A percentile compares a stretch with the other conserved stretches of the same genome.
These are phyloP conservation scores for Rhizopus delemar DNA, from an alignment of 371 early-diverging fungal species.

Conservation along the genomic window DNA sequence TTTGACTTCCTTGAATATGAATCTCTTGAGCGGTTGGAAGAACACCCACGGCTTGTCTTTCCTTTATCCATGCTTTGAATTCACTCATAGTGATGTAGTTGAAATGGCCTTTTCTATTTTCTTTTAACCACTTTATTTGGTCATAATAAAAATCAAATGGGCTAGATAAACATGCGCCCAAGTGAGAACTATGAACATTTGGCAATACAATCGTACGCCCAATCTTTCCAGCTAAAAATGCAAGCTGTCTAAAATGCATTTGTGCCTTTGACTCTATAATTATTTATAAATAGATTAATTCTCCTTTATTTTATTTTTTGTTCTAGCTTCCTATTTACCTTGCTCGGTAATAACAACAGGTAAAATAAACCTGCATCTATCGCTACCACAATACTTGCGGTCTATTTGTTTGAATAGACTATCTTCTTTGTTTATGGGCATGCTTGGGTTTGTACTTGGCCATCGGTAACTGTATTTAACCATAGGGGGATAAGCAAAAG, in stretches of 20 bases:
- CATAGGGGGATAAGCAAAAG: constrained; percentile 17
- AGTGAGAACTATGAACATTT: constrained; percentile 31
- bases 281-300: neutral
- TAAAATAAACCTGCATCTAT: constrained; percentile 34
- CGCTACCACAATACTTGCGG: constrained; percentile 33
- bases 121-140: constrained; percentile 18
- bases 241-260: constrained; percentile 39
- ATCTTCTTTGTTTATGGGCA: neutral
- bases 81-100: constrained; percentile 35
- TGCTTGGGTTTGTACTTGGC: constrained; percentile 2
- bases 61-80: constrained; percentile 31
- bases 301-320: neutral
- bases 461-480: constrained; percentile 27
- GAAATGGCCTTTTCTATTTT: constrained; percentile 18
- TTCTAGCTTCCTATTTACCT: constrained; percentile 23
- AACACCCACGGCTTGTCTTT: constrained; percentile 11
- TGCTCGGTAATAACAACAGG: constrained; percentile 43
- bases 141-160: constrained; percentile 39
- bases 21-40: constrained; percentile 43
- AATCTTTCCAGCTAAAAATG: constrained; percentile 32
- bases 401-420: constrained; percentile 29
- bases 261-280: constrained; percentile 45
- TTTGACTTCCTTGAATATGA: constrained; percentile 23
- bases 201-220: constrained; percentile 38
- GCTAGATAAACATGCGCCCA: constrained; percentile 31